Evolutionary conservation across 140 eudicot genomes (phyloP).

Genomic region (Erigeron philadelphicus): DNA sequence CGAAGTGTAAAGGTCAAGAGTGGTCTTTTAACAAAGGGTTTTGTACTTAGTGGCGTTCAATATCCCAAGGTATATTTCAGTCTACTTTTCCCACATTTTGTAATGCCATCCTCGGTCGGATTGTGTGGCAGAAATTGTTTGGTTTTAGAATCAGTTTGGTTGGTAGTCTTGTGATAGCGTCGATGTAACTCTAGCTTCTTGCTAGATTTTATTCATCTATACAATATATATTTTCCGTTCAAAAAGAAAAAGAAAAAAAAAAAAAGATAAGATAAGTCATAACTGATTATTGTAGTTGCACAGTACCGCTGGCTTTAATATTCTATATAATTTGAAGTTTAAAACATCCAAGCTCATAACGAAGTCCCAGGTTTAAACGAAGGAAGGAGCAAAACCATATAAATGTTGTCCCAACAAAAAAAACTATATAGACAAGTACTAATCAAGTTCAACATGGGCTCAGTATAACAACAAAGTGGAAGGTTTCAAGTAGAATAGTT

Average conservation of each 20-base stretch:
- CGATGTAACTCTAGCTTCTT: too few relatives aligned
- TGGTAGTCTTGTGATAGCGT: too few relatives aligned
- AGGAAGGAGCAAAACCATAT: not conserved
- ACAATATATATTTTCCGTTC: not conserved
- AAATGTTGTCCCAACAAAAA: not conserved
- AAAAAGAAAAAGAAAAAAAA: not conserved
- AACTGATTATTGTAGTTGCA: not conserved
- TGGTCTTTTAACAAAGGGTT: too few relatives aligned
- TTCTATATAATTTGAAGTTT: not conserved
- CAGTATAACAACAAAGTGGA: not conserved
- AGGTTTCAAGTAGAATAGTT: not conserved
- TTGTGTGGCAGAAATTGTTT: too few relatives aligned
- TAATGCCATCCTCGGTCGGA: too few relatives aligned
- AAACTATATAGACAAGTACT: not conserved
- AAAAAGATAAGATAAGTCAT: not conserved
- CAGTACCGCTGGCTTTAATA: not conserved
- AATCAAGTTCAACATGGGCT: not conserved
- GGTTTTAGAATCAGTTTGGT: too few relatives aligned
- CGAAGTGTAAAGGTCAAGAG: too few relatives aligned
- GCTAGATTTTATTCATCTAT: too few relatives aligned
- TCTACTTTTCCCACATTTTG: too few relatives aligned
- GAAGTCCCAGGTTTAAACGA: not conserved
- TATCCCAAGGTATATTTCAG: too few relatives aligned
- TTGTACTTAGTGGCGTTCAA: too few relatives aligned
- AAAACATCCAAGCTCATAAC: not conserved